Conservation (phyloP, 371 early-diverging fungal genomes). For the Rhizopus delemar region DNA sequence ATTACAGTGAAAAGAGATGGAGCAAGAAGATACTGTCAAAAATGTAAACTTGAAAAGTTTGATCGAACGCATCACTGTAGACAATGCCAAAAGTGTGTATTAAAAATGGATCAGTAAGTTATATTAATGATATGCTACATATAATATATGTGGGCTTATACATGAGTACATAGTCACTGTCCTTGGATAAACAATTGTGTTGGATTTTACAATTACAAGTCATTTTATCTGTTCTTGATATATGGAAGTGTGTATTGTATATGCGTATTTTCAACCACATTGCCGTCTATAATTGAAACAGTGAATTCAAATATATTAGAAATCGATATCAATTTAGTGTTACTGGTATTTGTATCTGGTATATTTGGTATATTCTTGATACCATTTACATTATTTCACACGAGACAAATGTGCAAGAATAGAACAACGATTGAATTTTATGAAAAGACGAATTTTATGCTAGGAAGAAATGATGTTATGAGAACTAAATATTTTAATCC, state of each 20-base stretch:
- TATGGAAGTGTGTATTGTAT: slow-evolving; percentile 58
- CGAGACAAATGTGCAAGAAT: slow-evolving; percentile 56
- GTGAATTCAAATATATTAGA: slow-evolving; percentile 40
- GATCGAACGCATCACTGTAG: slow-evolving; percentile 72
- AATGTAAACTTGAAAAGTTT: slow-evolving; percentile 64
- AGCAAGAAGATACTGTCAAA: slow-evolving; percentile 56
- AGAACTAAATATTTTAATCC: slow-evolving; percentile 58
- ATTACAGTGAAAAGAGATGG: slow-evolving; percentile 63
- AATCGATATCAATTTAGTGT: slow-evolving; percentile 39
- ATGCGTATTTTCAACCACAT: slow-evolving; percentile 45
- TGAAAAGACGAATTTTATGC: slow-evolving; percentile 52
- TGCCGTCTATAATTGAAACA: slow-evolving; percentile 36
- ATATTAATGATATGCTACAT: background rate
- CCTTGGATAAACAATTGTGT: slow-evolving; percentile 74
- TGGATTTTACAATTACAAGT: slow-evolving; percentile 69
- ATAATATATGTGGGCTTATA: background rate
- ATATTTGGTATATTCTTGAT: slow-evolving; percentile 63
- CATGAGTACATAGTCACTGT: slow-evolving; percentile 50
- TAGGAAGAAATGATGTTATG: slow-evolving; percentile 46
- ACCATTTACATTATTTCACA: slow-evolving; percentile 60
- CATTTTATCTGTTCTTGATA: slow-evolving; percentile 65
- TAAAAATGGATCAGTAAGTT: slow-evolving; percentile 74
- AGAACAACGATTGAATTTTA: slow-evolving; percentile 70
- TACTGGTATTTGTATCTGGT: slow-evolving; percentile 56
- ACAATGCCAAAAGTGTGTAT: slow-evolving; percentile 59